Base-by-base conservation (phyloP, 108 stramenopile species). In the Seminavis robusta region DNA sequence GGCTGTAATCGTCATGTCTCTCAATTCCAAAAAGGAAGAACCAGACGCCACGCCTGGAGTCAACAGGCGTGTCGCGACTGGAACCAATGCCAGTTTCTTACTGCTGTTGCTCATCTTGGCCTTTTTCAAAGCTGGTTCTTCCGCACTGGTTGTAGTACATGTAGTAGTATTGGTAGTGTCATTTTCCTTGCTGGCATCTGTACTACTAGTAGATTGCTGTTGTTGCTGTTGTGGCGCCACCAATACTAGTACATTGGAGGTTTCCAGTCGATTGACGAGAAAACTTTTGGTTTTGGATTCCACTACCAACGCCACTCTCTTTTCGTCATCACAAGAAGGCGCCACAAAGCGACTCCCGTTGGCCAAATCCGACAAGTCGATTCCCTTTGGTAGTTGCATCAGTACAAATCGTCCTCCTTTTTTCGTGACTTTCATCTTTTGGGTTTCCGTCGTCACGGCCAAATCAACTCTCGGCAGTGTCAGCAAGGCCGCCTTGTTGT, bases 201-300 rank as follows among this genome's bases (percentile, higher is more conserved):
- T 17, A 16, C 44, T 8, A 11, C 7, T 8, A 17, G 19, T 17
- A 17, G 13, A 37, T 37, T 13, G 9, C 36, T 37, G 9, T 37
- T 37, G 36, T 37, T 37, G 13, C 13, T 8, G 44, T 45, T 17
- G 16, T 45, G 67, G 59, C 30, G 59, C 52, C 11, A 69, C 31
- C 39, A 69, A 11, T 0, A 69, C 53, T n/a, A 69, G 56, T 6
- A 41, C 16, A 40, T 69, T 69, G 39, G 56, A 58, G 17, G 67
- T 61, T 40, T 69, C 59, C 11, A 69, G 52, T 21, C 52, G 43
- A 24, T 46, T 33, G 5, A 61, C 37, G 5, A 25, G 9, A 46
- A 50, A 69, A 15, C 50, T 40, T 17, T 4, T 33, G 34, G 26
- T 28, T 3, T 46, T 39, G 13, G 26, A 2, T 46, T 60, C 58